These are phyloP conservation scores for Globisporangium middletonii DNA, from an alignment of 352 stramenopile genomes.

Conservation along the genomic window DNA sequence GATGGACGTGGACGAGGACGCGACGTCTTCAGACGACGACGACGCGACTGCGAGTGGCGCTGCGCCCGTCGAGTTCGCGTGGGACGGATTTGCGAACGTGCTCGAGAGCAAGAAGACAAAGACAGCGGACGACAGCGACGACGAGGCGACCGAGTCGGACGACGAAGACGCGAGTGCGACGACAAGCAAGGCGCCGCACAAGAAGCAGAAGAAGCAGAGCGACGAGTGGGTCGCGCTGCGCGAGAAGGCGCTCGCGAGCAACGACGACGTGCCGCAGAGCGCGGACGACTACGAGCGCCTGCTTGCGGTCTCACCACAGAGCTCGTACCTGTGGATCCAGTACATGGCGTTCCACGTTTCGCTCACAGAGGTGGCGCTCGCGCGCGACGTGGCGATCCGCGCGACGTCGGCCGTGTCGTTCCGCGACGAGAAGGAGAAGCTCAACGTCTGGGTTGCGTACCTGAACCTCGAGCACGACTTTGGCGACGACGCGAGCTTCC, in stretches of 20 bases:
- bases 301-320: constrained; percentile 91
- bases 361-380: constrained; percentile 90
- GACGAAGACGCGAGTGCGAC: constrained; percentile 29
- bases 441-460: constrained; percentile 96
- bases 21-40: constrained; percentile 58
- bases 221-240: constrained; percentile 93
- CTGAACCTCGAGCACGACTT: constrained; percentile 97
- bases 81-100: constrained; percentile 82
- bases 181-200: constrained; percentile 42
- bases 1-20: constrained; percentile 42
- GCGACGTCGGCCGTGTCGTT: constrained; percentile 94
- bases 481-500: constrained; percentile 87
- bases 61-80: constrained; percentile 70
- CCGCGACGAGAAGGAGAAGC: constrained; percentile 94
- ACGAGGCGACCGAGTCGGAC: constrained; percentile 15
- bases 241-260: constrained; percentile 90
- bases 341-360: constrained; percentile 98
- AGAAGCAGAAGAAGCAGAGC: constrained; percentile 90
- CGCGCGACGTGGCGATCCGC: constrained; percentile 89
- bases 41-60: constrained; percentile 19
- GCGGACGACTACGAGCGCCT: constrained; percentile 94
- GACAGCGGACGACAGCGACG: constrained; percentile 27
- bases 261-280: constrained; percentile 89
- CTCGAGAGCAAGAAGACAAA: constrained; percentile 31
- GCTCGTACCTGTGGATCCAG: constrained; percentile 95